Percentiles rank a stretch among this genome's conserved stretches.
phyloP scores from a whole-genome alignment of 352 stramenopile genomes.

The Phytopythium delawarense region DNA sequence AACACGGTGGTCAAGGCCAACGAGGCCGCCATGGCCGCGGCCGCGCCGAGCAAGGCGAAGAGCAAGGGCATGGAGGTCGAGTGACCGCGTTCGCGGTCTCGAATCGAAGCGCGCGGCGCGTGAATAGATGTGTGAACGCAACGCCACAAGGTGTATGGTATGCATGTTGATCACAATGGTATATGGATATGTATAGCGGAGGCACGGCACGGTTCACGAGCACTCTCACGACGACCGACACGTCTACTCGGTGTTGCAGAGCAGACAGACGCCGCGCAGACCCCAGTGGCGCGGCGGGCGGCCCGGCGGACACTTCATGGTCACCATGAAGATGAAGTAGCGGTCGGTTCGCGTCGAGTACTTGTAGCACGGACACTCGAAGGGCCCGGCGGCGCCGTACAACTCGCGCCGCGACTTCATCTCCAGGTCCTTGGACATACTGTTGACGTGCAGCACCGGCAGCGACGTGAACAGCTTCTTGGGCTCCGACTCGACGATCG shows the following conservation, averaged over 20 bases:
- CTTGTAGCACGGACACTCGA: constrained; percentile 97
- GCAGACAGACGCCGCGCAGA: constrained; percentile 89
- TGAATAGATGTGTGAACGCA: constrained; percentile 6
- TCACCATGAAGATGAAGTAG: constrained; percentile 97
- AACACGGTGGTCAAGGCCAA: constrained; percentile 84
- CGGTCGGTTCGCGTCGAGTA: constrained; percentile 93
- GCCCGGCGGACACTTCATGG: constrained; percentile 86
- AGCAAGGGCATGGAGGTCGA: constrained; percentile 40
- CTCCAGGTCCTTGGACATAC: constrained; percentile 92
- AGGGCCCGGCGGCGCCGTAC: constrained; percentile 90
- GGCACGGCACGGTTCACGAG: not conserved
- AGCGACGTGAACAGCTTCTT: constrained; percentile 97
- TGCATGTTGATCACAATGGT: not conserved
- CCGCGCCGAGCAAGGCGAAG: constrained; percentile 20
- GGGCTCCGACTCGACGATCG: constrained; percentile 94
- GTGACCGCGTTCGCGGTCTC: not conserved
- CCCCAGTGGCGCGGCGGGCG: constrained; percentile 93
- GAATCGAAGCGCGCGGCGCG: not conserved
- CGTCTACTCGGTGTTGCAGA: constrained; percentile 92
- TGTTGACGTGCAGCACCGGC: constrained; percentile 95
- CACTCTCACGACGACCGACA: not conserved
- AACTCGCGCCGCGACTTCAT: constrained; percentile 90
- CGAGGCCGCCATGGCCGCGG: constrained; percentile 49
- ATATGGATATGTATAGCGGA: constrained; percentile 9
- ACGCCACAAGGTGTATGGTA: not conserved